These are phyloP conservation scores for Rhizopogon parksii DNA, from an alignment of 1,284 basidiomycete species.

Conservation along the genomic window DNA sequence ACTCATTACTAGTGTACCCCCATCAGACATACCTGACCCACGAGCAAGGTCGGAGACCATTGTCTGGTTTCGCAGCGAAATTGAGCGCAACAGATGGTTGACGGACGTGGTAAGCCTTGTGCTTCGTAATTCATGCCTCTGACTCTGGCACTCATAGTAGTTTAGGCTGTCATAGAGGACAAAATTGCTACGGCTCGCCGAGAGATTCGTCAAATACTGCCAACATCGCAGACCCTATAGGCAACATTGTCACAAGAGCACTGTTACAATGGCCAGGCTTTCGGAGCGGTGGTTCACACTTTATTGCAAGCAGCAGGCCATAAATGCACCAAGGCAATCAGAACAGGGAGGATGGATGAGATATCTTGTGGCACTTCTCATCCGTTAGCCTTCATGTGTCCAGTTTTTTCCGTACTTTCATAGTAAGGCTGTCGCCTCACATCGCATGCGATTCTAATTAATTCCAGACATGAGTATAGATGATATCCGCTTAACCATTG, in stretches of 20 bases:
- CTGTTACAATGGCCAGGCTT: neutral
- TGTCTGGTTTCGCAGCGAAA: slow-evolving; percentile 64
- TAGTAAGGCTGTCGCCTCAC: too few species aligned
- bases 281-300: neutral
- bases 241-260: neutral
- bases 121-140: neutral
- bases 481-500: too few species aligned
- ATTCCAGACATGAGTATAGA: too few species aligned
- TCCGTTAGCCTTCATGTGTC: neutral
- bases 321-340: neutral
- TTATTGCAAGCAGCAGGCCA: neutral
- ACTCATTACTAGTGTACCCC: slow-evolving; percentile 9
- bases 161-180: slow-evolving; percentile 42
- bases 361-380: neutral
- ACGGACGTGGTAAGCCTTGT: slow-evolving; percentile 44
- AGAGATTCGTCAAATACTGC: slow-evolving; percentile 49
- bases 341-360: neutral
- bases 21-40: slow-evolving; percentile 55
- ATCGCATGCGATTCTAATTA: too few species aligned
- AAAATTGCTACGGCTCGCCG: slow-evolving; percentile 43
- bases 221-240: neutral
- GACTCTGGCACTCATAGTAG: slow-evolving; percentile 16
- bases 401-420: too few species aligned
- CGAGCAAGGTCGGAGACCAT: slow-evolving; percentile 57
- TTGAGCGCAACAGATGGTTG: slow-evolving; percentile 56